Evolutionary conservation across 2,329 filamentous ascomycete genomes (phyloP), one percentile per base, ranked within the genome.

Genomic region (Arthrobotrys pseudoclavata): DNA sequence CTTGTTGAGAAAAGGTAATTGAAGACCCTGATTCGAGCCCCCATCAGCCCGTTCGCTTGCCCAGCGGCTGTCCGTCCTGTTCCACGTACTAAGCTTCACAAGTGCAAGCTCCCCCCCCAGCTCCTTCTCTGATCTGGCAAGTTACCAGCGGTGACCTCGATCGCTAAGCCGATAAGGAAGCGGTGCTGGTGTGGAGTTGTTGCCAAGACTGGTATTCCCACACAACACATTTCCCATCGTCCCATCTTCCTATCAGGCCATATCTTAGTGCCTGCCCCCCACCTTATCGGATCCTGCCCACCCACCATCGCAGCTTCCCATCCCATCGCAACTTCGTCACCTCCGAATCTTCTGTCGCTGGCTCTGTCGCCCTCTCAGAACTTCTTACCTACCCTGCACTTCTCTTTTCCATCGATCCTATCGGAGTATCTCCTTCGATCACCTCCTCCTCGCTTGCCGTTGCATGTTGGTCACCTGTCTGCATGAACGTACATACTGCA

Each of bases 161-260:
- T 63, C 53, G 13, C 57, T 63, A 45, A 45, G 69, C 69, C 60
- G 62, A 74, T 67, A 74, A 62, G 69, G 69, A 61, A 67, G 48
- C 18, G 62, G 42, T 40, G 50, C n/a, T 20, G 24, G 12, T 29
- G 37, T 37, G 37, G 40, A 34, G 29, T 50, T 45, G 42, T 50
- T 50, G 55, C 53, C 67, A 69, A 63, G 45, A 70, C 55, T 47
- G 55, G 55, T 34, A 60, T 45, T 50, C 52, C 61, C 45, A 67
- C 62, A 61, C 69, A 74, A 66, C 69, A 68, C 69, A 40, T 34
- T 7, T 57, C 15, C 63, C 47, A 68, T 68, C 50, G 50, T 68
- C 50, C 63, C 63, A 68, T 68, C 64, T 60, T 42, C 15, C 50
- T 31, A 40, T 50, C 45, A 52, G 29, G 31, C 22, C 26, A 45